Conservation (phyloP, 1,139 yeast genomes). For the Pichia inconspicua region DNA sequence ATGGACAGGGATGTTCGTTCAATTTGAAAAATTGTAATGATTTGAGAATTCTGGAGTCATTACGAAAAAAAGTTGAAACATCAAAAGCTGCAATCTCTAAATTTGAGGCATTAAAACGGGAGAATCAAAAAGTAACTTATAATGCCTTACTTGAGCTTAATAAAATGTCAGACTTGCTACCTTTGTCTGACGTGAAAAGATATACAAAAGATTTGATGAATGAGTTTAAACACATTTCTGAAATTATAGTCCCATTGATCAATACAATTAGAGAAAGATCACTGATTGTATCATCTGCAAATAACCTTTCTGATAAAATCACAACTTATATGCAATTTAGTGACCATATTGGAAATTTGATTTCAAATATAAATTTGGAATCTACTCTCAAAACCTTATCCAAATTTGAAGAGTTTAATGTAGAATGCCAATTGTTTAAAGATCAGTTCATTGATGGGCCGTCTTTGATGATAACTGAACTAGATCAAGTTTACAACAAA, state of each 20-base stretch:
- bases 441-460: conserved; percentile 9
- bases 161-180: conserved; percentile 1
- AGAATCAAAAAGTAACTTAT: neutral
- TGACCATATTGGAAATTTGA: conserved; percentile 1
- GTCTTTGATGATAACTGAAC: neutral
- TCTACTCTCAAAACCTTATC: neutral
- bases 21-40: conserved; percentile 22
- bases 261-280: conserved; percentile 4
- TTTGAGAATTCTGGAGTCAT: conserved; percentile 1
- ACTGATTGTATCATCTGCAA: neutral
- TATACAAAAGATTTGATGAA: neutral
- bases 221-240: conserved; percentile 2
- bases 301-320: neutral
- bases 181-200: conserved; percentile 5
- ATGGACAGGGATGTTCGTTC: conserved; percentile 34
- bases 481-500: neutral
- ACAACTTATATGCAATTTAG: conserved; percentile 2
- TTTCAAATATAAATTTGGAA: conserved; percentile 1
- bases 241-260: conserved; percentile 1
- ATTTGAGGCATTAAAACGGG: conserved; percentile 2
- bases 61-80: conserved; percentile 1
- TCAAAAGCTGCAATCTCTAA: neutral
- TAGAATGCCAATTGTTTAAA: conserved; percentile 2
- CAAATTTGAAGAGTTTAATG: conserved; percentile 4
- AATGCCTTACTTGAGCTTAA: conserved; percentile 2